Conservation (phyloP, 2,329 filamentous ascomycete species). For the Pezizomycotina sp. region DNA sequence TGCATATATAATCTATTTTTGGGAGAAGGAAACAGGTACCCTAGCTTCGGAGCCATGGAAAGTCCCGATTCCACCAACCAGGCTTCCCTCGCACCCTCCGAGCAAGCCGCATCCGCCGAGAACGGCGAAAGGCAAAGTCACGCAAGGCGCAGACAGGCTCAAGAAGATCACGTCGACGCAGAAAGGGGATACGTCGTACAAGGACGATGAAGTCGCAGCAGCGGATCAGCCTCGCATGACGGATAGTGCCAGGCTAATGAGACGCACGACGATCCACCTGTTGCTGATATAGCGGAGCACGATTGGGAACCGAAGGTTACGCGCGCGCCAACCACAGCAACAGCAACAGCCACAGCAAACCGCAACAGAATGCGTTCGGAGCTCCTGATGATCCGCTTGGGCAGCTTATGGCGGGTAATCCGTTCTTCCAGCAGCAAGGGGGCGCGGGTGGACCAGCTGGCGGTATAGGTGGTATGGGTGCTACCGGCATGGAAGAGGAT, state of each 20-base stretch:
- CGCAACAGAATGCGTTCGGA: constrained; percentile 23
- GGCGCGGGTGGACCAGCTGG: constrained; percentile 26
- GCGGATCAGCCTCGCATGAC: constrained; percentile 1
- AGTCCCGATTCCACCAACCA: constrained; percentile 5
- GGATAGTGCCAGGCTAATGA: background rate
- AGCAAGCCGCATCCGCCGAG: constrained; percentile 62
- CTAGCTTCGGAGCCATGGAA: constrained; percentile 1
- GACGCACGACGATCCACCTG: constrained; percentile 4
- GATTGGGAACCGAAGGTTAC: background rate
- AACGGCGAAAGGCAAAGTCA: constrained; percentile 67
- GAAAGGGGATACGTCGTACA: constrained; percentile 19
- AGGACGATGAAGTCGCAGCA: constrained; percentile 37
- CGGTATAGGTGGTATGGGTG: constrained; percentile 30
- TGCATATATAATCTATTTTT: constrained; percentile 8
- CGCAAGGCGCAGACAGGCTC: constrained; percentile 51
- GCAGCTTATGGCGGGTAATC: constrained; percentile 60
- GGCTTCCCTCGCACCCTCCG: constrained; percentile 30
- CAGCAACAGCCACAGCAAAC: too few species aligned
- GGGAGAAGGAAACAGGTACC: constrained; percentile 8
- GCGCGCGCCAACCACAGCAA: too few species aligned
- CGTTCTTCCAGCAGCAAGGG: constrained; percentile 30
- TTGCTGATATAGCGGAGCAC: constrained; percentile 7
- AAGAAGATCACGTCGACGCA: constrained; percentile 48
- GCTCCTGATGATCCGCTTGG: constrained; percentile 47
- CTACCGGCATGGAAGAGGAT: constrained; percentile 13